A percentile compares a stretch with the other conserved stretches of the same genome.
phyloP scores from a whole-genome alignment of 2,329 filamentous ascomycete species.

The Nemania diffusa region DNA sequence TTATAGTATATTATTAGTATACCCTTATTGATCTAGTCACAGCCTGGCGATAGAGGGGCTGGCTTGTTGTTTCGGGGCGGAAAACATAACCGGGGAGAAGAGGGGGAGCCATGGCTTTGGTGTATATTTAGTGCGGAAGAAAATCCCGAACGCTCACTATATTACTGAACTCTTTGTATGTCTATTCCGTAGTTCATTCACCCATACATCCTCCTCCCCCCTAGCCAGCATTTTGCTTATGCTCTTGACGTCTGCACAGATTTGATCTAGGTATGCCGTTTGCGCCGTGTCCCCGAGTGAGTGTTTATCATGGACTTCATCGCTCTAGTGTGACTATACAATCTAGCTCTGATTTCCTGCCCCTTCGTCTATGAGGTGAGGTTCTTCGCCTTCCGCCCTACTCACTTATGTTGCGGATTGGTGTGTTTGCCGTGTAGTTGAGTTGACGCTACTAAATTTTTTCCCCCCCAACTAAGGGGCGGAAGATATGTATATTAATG shows the following conservation, averaged over 20 bases:
- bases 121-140: neutral
- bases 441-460: neutral
- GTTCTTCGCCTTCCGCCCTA: neutral
- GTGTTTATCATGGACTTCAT: neutral
- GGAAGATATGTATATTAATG: neutral
- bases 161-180: neutral
- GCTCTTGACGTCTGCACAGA: neutral
- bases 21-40: neutral
- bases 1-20: neutral
- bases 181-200: neutral
- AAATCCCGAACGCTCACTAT: neutral
- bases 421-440: neutral
- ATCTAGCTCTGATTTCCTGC: neutral
- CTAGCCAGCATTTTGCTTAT: neutral
- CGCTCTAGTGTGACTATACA: neutral
- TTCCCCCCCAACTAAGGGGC: neutral
- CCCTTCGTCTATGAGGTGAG: slow-evolving; percentile 10
- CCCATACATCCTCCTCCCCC: neutral
- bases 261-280: neutral
- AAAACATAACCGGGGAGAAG: neutral
- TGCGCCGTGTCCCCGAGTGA: neutral
- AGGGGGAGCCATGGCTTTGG: neutral
- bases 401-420: neutral
- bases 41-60: neutral
- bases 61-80: neutral